phyloP scores from a whole-genome alignment of 192 early-diverging fungal species.

The Tieghemiomyces parasiticus region DNA sequence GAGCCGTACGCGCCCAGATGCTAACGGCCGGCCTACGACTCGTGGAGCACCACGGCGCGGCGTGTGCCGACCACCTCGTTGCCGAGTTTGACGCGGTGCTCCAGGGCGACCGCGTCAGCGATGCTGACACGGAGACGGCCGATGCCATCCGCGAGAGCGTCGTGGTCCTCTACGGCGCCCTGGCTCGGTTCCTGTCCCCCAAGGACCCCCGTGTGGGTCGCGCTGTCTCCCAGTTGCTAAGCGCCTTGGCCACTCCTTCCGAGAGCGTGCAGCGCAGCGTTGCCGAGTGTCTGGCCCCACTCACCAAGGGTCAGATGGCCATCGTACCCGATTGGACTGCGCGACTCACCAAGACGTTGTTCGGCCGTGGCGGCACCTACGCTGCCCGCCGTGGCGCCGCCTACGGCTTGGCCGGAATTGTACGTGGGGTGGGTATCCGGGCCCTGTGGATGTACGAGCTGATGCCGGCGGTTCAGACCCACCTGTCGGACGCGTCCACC shows the following conservation, averaged over 20 bases:
- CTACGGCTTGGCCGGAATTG: conserved; percentile 86
- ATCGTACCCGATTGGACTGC: conserved; percentile 42
- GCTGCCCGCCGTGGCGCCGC: conserved; percentile 83
- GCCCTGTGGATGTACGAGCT: conserved; percentile 72
- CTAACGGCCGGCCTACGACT: conserved; percentile 71
- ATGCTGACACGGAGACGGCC: conserved; percentile 21
- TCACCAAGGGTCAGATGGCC: conserved; percentile 46
- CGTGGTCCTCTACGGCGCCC: conserved; percentile 82
- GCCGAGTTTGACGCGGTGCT: conserved; percentile 60
- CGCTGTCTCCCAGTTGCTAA: conserved; percentile 76
- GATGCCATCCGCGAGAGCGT: conserved; percentile 84
- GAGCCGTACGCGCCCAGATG: conserved; percentile 64
- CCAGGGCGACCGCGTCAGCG: conserved; percentile 38
- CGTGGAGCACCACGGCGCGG: conserved; percentile 53
- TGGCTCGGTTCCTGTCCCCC: conserved; percentile 72
- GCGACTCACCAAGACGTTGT: conserved; percentile 48
- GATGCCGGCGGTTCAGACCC: conserved; percentile 48
- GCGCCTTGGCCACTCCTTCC: conserved; percentile 81
- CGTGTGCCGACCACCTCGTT: conserved; percentile 48
- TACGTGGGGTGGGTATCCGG: conserved; percentile 80
- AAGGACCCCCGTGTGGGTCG: conserved; percentile 56
- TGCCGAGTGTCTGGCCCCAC: conserved; percentile 80
- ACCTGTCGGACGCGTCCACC: conserved; percentile 54
- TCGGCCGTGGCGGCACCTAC: conserved; percentile 53
- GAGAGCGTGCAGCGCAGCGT: conserved; percentile 93